Evolutionary conservation across 768 basidiomycete genomes (phyloP).

Genomic region (Brasilioporus rufonigricans): DNA sequence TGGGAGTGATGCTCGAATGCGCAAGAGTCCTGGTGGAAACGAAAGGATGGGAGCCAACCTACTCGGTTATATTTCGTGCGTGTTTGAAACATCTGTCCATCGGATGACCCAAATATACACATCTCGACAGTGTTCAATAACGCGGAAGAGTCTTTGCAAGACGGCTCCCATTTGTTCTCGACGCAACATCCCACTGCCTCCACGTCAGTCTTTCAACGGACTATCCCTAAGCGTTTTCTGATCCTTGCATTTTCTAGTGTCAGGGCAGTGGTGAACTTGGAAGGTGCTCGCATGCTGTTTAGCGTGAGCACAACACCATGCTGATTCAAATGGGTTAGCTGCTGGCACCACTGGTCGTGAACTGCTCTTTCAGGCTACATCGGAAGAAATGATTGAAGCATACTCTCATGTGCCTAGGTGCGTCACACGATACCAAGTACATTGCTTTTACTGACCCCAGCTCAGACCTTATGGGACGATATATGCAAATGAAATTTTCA

Average conservation of each 20-base stretch:
- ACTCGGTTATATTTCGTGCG: slow-evolving; percentile 82
- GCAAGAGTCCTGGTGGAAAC: slow-evolving; percentile 71
- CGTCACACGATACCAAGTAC: not conserved
- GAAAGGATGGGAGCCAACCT: slow-evolving; percentile 66
- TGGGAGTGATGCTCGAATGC: slow-evolving; percentile 90
- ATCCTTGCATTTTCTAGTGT: slow-evolving; percentile 47
- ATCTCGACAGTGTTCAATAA: slow-evolving; percentile 78
- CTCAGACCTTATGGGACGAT: slow-evolving; percentile 82
- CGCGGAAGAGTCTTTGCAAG: slow-evolving; percentile 93
- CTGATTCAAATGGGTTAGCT: slow-evolving; percentile 41
- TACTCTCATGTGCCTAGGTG: slow-evolving; percentile 82
- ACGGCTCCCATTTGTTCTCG: slow-evolving; percentile 90
- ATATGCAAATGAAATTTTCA: slow-evolving; percentile 89
- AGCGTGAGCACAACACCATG: not conserved
- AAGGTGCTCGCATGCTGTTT: slow-evolving; percentile 49
- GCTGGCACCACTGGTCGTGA: slow-evolving; percentile 87
- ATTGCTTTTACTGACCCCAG: not conserved
- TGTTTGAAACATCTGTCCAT: slow-evolving; percentile 3
- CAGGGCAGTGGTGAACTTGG: slow-evolving; percentile 85
- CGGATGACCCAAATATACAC: not conserved
- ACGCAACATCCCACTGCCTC: slow-evolving; percentile 78
- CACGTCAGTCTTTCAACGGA: slow-evolving; percentile 47
- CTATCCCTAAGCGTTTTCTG: not conserved
- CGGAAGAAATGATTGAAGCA: slow-evolving; percentile 90
- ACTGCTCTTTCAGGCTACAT: slow-evolving; percentile 93